Conservation (phyloP, 768 basidiomycete species). For the Phylloporus sp. region DNA sequence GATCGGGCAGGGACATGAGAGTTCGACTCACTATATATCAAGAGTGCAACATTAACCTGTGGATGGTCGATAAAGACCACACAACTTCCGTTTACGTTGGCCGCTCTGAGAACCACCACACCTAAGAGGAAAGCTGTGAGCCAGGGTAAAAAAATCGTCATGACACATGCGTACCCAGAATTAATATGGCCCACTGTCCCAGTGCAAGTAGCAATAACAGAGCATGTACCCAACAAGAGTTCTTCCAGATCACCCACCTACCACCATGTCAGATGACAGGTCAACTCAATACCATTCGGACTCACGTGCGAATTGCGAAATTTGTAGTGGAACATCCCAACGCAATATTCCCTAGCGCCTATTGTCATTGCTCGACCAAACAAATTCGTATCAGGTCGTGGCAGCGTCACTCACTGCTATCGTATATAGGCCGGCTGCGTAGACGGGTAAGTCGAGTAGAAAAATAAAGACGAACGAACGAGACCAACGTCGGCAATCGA, state of each 20-base stretch:
- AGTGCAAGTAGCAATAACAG: constrained; percentile 13
- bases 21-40: constrained; percentile 14
- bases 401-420: constrained; percentile 2
- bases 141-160: background rate
- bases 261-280: background rate
- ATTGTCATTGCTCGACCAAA: background rate
- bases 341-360: constrained; percentile 5
- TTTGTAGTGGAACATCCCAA: constrained; percentile 20
- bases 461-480: background rate
- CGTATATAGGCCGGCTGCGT: constrained; percentile 1
- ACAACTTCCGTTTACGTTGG: background rate
- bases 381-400: no score
- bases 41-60: background rate
- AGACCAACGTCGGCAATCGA: constrained; percentile 16
- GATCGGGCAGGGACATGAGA: background rate
- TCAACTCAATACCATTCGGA: background rate
- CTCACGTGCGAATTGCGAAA: constrained; percentile 25
- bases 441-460: background rate
- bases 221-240: constrained; percentile 3
- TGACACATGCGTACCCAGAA: constrained; percentile 1
- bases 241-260: constrained; percentile 27
- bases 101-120: background rate
- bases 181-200: constrained; percentile 19
- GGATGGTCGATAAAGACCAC: background rate
- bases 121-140: constrained; percentile 1